Evolutionary conservation across 805 yeast genomes (phyloP).

Genomic region (Wickerhamomyces alni): DNA sequence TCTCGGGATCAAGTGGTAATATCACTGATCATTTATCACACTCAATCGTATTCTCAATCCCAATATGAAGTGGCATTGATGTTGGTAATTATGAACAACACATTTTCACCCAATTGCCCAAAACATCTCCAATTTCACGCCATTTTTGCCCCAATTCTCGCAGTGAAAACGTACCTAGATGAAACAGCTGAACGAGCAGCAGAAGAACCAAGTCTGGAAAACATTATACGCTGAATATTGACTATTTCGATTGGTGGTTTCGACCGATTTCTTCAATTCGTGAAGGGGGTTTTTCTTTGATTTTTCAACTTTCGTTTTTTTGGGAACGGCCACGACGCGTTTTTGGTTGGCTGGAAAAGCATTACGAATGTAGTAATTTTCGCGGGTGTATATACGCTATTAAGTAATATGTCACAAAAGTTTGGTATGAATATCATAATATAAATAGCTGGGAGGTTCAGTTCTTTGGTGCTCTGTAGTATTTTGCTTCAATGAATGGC

Average conservation of each 20-base stretch:
- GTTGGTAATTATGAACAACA: constrained; percentile 1
- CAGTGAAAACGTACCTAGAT: constrained; percentile 20
- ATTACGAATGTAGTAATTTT: neutral
- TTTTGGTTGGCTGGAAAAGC: constrained; percentile 16
- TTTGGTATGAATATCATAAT: too few relatives aligned
- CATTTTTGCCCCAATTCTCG: neutral
- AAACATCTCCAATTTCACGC: neutral
- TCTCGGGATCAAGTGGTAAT: too few relatives aligned
- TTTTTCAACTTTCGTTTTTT: constrained; percentile 13
- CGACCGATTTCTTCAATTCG: neutral
- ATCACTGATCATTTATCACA: too few relatives aligned
- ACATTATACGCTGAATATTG: constrained; percentile 13
- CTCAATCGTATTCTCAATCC: too few relatives aligned
- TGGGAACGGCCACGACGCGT: constrained; percentile 5
- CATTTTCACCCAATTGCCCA: constrained; percentile 1
- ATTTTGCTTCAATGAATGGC: constrained; percentile 78
- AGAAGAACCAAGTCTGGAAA: constrained; percentile 25
- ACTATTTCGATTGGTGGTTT: neutral
- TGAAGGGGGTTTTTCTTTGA: constrained; percentile 12
- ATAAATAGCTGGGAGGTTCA: neutral
- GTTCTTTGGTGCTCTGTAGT: constrained; percentile 40
- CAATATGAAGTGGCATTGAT: neutral
- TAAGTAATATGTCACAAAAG: neutral
- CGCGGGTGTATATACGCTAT: neutral
- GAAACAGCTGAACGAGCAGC: constrained; percentile 26